Conservation (phyloP, 257 asterid species). For the Leptodermis oblonga region DNA sequence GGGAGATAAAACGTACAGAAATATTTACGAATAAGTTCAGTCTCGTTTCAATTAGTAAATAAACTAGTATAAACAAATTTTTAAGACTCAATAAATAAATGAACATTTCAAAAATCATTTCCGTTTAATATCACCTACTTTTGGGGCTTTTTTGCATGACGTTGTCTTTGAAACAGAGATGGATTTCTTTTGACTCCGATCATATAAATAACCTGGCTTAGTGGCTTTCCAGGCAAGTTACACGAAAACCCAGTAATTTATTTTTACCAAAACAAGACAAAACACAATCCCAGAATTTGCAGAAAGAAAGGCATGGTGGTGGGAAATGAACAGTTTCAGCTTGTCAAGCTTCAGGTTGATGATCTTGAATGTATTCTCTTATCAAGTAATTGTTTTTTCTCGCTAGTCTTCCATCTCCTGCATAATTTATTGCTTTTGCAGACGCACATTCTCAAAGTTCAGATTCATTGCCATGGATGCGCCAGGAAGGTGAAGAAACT, state of each 20-base stretch:
- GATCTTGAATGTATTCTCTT: not conserved
- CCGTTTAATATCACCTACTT: too few relatives aligned
- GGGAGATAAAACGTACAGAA: too few relatives aligned
- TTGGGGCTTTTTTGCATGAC: conserved; percentile 6
- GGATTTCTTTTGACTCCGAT: too few relatives aligned
- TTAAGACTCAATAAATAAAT: too few relatives aligned
- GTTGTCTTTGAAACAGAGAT: not conserved
- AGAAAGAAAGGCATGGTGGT: conserved; percentile 31
- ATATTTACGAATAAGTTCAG: too few relatives aligned
- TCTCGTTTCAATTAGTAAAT: too few relatives aligned
- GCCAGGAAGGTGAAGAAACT: conserved; percentile 54
- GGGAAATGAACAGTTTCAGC: conserved; percentile 28
- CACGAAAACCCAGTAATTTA: too few relatives aligned
- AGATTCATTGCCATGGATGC: conserved; percentile 72
- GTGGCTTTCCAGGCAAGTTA: conserved; percentile 15
- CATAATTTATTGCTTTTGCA: conserved; percentile 23
- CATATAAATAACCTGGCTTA: too few relatives aligned
- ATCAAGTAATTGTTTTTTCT: not conserved
- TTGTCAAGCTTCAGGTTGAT: conserved; percentile 33
- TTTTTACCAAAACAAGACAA: conserved; percentile 12
- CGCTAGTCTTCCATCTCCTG: not conserved
- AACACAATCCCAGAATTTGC: not conserved
- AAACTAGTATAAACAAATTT: too few relatives aligned
- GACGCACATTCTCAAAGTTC: conserved; percentile 60
- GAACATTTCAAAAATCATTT: too few relatives aligned